A percentile compares a stretch with the other conserved stretches of the same genome.
phyloP scores from a whole-genome alignment of 805 yeast genomes.

The Saccharomycopsis lassenensis region DNA sequence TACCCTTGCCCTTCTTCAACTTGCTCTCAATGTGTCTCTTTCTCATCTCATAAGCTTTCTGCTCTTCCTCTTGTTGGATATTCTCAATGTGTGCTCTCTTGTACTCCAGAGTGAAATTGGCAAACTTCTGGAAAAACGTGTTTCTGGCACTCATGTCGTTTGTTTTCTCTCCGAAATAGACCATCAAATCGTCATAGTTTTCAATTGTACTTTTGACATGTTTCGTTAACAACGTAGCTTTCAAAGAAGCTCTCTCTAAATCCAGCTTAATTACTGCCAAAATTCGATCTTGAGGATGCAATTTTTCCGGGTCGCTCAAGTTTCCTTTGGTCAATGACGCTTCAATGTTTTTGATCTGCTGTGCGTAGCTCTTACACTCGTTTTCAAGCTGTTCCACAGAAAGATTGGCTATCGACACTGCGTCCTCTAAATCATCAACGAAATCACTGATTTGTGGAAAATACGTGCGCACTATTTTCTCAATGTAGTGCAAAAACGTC shows the following conservation, averaged over 20 bases:
- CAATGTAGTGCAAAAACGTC: constrained; percentile 68
- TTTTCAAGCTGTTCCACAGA: constrained; percentile 51
- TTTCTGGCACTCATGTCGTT: constrained; percentile 41
- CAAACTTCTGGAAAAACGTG: constrained; percentile 50
- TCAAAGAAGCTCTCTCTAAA: constrained; percentile 43
- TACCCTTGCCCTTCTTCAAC: constrained; percentile 20
- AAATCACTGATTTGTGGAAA: constrained; percentile 56
- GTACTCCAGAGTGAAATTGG: constrained; percentile 49
- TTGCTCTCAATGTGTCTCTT: constrained; percentile 40
- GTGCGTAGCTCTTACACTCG: constrained; percentile 47
- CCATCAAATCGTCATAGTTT: constrained; percentile 49
- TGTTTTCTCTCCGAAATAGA: constrained; percentile 62
- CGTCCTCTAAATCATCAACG: constrained; percentile 45
- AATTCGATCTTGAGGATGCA: constrained; percentile 60
- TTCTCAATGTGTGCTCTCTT: constrained; percentile 58
- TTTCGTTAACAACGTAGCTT: constrained; percentile 37
- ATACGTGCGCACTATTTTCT: constrained; percentile 49
- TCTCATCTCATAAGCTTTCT: constrained; percentile 51
- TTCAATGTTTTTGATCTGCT: constrained; percentile 39
- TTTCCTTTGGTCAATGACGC: constrained; percentile 49
- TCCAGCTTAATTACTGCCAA: constrained; percentile 41
- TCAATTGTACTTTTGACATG: constrained; percentile 41
- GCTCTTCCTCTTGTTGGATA: constrained; percentile 55
- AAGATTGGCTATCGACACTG: constrained; percentile 44
- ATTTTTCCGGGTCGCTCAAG: constrained; percentile 46